Evolutionary conservation across 1,284 basidiomycete species (phyloP).

Genomic region (Meira nashicola): DNA sequence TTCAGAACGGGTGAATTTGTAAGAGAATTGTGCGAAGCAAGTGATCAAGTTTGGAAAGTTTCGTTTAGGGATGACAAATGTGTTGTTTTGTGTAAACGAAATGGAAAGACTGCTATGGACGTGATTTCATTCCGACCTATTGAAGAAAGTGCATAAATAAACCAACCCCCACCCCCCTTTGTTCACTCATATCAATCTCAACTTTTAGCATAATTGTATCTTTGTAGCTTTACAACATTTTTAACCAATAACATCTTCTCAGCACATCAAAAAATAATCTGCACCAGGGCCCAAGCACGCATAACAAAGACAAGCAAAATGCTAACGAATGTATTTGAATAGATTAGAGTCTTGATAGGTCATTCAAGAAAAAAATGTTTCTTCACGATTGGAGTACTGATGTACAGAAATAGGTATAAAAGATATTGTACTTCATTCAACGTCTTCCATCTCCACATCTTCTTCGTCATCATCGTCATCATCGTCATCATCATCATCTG

Average conservation of each 20-base stretch:
- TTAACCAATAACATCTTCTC: not conserved
- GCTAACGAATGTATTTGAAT: too few species aligned
- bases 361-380: too few species aligned
- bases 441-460: too few species aligned
- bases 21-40: slow-evolving; percentile 43
- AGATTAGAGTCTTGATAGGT: too few species aligned
- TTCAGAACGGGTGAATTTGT: slow-evolving; percentile 45
- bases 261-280: too few species aligned
- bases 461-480: too few species aligned
- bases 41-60: slow-evolving; percentile 82
- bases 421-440: too few species aligned
- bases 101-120: slow-evolving; percentile 82
- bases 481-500: too few species aligned
- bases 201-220: not conserved
- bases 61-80: slow-evolving; percentile 71
- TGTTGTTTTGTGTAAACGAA: slow-evolving; percentile 75
- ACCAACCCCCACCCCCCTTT: not conserved
- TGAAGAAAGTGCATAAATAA: not conserved
- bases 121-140: slow-evolving; percentile 57
- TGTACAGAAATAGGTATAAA: not conserved
- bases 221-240: not conserved
- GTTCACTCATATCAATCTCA: not conserved
- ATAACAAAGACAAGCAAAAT: too few species aligned
- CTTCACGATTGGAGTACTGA: not conserved
- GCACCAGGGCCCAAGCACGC: too few species aligned